Conservation (phyloP, 2,329 filamentous ascomycete species). For the Trichoderma sp. region DNA sequence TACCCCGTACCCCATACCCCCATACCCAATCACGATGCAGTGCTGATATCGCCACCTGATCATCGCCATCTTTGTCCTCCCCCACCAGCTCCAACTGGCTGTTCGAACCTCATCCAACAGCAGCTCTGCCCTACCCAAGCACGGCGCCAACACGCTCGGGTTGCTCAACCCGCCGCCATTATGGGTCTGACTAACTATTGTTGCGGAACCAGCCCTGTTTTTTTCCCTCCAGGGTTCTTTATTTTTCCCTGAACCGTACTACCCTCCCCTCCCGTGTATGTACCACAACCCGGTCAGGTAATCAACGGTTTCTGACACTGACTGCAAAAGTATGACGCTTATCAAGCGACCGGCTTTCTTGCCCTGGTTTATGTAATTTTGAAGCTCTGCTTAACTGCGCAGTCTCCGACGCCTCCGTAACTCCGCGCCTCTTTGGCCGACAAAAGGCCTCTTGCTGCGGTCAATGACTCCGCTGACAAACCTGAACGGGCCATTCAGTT, state of each 20-base stretch:
- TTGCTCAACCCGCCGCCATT: background rate
- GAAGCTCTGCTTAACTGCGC: background rate
- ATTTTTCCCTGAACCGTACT: background rate
- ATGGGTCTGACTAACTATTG: background rate
- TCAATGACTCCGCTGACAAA: constrained; percentile 1
- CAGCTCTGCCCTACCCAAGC: background rate
- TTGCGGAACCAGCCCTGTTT: background rate
- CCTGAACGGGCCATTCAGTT: background rate
- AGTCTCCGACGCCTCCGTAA: background rate
- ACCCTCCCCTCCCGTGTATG: background rate
- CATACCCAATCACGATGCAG: too few relatives aligned
- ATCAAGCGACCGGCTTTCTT: background rate
- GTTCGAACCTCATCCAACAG: background rate
- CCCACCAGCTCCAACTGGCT: background rate
- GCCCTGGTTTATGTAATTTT: background rate
- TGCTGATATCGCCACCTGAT: background rate
- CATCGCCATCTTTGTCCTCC: background rate
- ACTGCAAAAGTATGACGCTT: background rate
- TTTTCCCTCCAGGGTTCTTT: background rate
- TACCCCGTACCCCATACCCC: too few relatives aligned
- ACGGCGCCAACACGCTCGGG: background rate
- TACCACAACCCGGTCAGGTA: background rate
- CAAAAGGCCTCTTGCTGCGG: background rate
- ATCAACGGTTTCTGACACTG: background rate
- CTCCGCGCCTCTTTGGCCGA: background rate